Evolutionary conservation across 306 rosid species (phyloP), one percentile per base, ranked within the genome.

Genomic region (Cicer arietinum): DNA sequence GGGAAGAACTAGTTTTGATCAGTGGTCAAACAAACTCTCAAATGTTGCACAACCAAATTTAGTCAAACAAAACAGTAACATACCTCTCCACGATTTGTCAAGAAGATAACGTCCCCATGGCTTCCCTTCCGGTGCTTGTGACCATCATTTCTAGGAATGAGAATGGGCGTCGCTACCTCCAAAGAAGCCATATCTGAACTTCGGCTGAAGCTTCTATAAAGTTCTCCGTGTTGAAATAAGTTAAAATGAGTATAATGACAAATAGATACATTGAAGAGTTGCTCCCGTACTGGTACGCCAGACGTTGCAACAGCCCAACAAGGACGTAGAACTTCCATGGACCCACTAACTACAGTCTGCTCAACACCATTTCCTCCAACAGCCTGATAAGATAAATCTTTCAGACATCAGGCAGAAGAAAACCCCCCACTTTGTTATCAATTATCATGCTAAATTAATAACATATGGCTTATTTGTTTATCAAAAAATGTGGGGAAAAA

Each of bases 221-320:
- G 89, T 77, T 95, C 99, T 80, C 96, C 95, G 48, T 95, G 93
- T 76, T 89, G 99, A 81, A 95, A 88, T 50, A 92, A 80, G 92
- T 90, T 92, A 72, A 92, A 90, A 71, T 88, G 91, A 78, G 84
- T 69, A 77, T 86, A 90, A 69, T 92, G 98, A 85, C 99, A 95
- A 81, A 95, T 92, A 59, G 99, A 92, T 71, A 92, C 99, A 69
- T 95, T 95, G 69, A 95, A 95, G 45, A 95, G 91, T 83, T 95
- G 98, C 74, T 95, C 99, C 71, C 93, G 88, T 53, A 92, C 80
- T 8, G 97, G 99, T 57, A 95, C 97, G 61, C 99, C 99, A 61
- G 99, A 95, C 39, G 99, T 90, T 68, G 99, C 99, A 77, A 95
- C 89, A 63, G 99, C 99, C 98, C 97, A 95, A 85, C 99, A 95